A percentile compares a stretch with the other conserved stretches of the same genome.
Conservation (phyloP, 768 basidiomycete genomes). For the Leucocoprinus sp. region DNA sequence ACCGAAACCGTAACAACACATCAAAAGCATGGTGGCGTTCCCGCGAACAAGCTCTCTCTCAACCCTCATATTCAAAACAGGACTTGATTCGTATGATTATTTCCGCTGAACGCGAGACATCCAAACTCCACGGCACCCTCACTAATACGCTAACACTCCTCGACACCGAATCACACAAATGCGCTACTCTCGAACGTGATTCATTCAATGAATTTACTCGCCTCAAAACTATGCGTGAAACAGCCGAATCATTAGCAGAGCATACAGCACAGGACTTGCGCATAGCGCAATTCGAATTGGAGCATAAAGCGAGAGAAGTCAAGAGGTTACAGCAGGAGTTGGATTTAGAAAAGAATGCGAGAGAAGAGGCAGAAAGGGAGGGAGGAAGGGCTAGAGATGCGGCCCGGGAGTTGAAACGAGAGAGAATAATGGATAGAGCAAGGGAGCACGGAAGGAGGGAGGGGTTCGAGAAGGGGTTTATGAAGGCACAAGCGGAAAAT, state of each 20-base stretch:
- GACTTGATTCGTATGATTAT: constrained; percentile 24
- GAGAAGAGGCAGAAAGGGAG: constrained; percentile 49
- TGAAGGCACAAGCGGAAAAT: constrained; percentile 27
- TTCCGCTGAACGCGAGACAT: constrained; percentile 27
- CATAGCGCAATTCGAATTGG: constrained; percentile 31
- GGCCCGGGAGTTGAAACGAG: constrained; percentile 43
- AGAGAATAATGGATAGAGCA: constrained; percentile 42
- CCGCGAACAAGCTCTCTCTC: constrained; percentile 17
- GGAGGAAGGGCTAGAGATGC: constrained; percentile 43
- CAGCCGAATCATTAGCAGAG: constrained; percentile 30
- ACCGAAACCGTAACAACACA: not conserved
- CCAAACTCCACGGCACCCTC: constrained; percentile 26
- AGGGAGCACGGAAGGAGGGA: constrained; percentile 49
- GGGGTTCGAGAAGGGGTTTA: constrained; percentile 43
- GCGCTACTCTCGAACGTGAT: constrained; percentile 26
- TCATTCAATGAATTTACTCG: constrained; percentile 24
- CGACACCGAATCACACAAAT: constrained; percentile 27
- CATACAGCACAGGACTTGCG: constrained; percentile 29
- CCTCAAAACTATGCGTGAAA: constrained; percentile 27
- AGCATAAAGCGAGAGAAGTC: constrained; percentile 41
- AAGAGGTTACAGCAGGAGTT: constrained; percentile 41
- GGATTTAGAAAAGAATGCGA: constrained; percentile 38
- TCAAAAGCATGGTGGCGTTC: constrained; percentile 1
- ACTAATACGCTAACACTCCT: constrained; percentile 27
- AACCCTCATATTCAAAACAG: constrained; percentile 16